Percentiles rank a stretch among this genome's conserved stretches.
Conservation (phyloP, 305 asterid genomes). For the Caryopteris hybrid region DNA sequence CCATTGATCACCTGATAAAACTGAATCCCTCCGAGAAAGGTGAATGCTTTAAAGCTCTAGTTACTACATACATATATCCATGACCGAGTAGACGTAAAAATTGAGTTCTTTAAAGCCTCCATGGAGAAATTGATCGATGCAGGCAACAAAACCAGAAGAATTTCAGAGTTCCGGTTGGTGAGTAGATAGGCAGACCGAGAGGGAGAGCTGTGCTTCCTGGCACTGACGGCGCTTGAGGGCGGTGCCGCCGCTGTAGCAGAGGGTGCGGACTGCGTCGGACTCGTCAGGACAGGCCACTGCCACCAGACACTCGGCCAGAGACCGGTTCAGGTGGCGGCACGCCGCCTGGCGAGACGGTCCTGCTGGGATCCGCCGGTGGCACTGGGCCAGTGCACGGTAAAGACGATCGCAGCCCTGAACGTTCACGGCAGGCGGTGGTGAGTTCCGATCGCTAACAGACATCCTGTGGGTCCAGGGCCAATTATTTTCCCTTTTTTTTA, state of each 20-base stretch:
- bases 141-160: not conserved
- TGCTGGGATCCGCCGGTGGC: slow-evolving; percentile 69
- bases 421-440: slow-evolving; percentile 20
- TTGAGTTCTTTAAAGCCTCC: not conserved
- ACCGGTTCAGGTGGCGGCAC: slow-evolving; percentile 79
- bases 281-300: slow-evolving; percentile 65
- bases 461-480: slow-evolving; percentile 14
- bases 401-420: slow-evolving; percentile 53
- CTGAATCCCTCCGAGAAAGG: not conserved
- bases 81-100: not conserved
- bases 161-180: slow-evolving; percentile 37
- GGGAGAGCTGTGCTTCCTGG: slow-evolving; percentile 63
- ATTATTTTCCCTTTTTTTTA: not conserved
- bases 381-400: slow-evolving; percentile 51
- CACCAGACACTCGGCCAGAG: slow-evolving; percentile 73
- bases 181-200: slow-evolving; percentile 56
- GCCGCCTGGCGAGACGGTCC: slow-evolving; percentile 65
- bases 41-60: too few relatives aligned
- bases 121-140: not conserved
- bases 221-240: slow-evolving; percentile 87
- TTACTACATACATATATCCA: too few relatives aligned
- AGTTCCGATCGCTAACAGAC: slow-evolving; percentile 14
- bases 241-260: slow-evolving; percentile 89
- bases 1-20: not conserved
- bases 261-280: slow-evolving; percentile 65